Conservation (phyloP, 2,329 filamentous ascomycete genomes). For the Phyllosticta citribraziliensis region DNA sequence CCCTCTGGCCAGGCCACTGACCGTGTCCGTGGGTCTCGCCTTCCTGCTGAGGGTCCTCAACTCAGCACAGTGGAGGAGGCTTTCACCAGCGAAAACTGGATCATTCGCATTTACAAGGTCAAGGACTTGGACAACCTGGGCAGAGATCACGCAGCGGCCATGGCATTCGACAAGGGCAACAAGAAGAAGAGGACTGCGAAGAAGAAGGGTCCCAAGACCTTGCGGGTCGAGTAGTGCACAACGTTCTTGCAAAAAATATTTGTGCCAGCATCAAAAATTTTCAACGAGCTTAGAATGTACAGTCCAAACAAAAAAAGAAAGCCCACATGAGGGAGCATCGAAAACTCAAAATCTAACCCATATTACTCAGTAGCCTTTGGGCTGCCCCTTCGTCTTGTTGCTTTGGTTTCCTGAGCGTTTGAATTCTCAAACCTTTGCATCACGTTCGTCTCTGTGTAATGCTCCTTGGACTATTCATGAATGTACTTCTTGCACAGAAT, state of each 20-base stretch:
- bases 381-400: neutral
- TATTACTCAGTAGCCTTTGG: neutral
- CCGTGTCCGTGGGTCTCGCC: slow-evolving; percentile 68
- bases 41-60: slow-evolving; percentile 77
- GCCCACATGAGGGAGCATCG: neutral
- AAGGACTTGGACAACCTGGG: slow-evolving; percentile 97
- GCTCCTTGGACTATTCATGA: too few species aligned
- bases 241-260: neutral
- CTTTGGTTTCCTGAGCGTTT: neutral
- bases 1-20: slow-evolving; percentile 83
- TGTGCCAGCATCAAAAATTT: neutral
- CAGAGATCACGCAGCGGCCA: slow-evolving; percentile 65
- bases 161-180: slow-evolving; percentile 65
- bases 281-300: neutral
- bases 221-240: slow-evolving; percentile 58
- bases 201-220: slow-evolving; percentile 60
- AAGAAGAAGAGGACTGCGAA: slow-evolving; percentile 74
- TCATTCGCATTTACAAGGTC: slow-evolving; percentile 99
- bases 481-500: too few species aligned
- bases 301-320: neutral
- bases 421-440: too few species aligned
- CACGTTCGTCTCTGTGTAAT: too few species aligned
- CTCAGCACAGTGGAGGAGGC: slow-evolving; percentile 90
- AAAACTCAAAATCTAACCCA: neutral
- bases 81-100: slow-evolving; percentile 99